phyloP scores from a whole-genome alignment of 257 asterid species.

The Scutellaria minor region DNA sequence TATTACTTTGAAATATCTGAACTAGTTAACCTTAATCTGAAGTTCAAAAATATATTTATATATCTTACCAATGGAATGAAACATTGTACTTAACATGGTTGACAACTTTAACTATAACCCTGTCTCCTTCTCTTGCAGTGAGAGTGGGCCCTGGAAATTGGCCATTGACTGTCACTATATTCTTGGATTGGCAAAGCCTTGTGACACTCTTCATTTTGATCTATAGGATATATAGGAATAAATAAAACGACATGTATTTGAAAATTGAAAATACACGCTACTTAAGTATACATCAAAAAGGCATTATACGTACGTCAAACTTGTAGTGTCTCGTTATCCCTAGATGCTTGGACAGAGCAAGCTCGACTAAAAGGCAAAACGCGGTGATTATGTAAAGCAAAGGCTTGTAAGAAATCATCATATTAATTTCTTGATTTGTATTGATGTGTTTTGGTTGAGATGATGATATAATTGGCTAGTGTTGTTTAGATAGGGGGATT shows the following conservation, averaged over 20 bases:
- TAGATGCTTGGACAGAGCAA: constrained; percentile 42
- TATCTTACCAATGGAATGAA: constrained; percentile 58
- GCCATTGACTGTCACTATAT: constrained; percentile 66
- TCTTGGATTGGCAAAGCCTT: constrained; percentile 63
- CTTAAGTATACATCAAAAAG: neutral
- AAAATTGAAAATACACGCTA: no score
- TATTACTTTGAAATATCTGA: no score
- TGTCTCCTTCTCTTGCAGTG: constrained; percentile 72
- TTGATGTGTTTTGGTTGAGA: neutral
- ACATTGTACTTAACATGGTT: constrained; percentile 63
- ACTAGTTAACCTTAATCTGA: no score
- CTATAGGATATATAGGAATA: constrained; percentile 30
- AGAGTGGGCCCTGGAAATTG: constrained; percentile 70
- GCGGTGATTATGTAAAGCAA: constrained; percentile 26
- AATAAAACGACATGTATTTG: no score
- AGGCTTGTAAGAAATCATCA: constrained; percentile 39
- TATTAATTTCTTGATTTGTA: neutral
- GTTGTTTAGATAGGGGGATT: neutral
- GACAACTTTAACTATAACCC: constrained; percentile 54
- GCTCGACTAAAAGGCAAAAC: constrained; percentile 37
- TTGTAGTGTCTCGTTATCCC: constrained; percentile 59
- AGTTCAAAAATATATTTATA: neutral
- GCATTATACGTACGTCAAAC: constrained; percentile 45
- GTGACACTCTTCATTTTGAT: constrained; percentile 59
- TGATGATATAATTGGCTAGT: neutral